Conservation (phyloP, 495 filamentous ascomycete species). For the Penicillium coffeae region DNA sequence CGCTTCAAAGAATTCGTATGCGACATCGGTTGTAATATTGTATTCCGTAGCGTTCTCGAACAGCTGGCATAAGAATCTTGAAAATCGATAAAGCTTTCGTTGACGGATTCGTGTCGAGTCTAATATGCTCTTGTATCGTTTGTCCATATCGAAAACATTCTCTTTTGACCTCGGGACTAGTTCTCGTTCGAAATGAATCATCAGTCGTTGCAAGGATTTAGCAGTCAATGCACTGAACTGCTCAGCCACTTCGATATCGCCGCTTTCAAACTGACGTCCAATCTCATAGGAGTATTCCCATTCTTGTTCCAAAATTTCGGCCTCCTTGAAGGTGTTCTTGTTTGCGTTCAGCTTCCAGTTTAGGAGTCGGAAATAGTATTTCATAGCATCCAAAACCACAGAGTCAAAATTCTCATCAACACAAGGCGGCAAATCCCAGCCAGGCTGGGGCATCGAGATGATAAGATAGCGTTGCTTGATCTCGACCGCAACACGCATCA, state of each 20-base stretch:
- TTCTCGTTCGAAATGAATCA: slow-evolving; percentile 86
- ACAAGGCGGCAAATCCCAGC: slow-evolving; percentile 93
- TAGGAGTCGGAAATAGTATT: slow-evolving; percentile 95
- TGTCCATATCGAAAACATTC: slow-evolving; percentile 84
- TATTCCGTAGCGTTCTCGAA: slow-evolving; percentile 97
- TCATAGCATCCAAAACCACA: slow-evolving; percentile 92
- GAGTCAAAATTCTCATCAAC: slow-evolving; percentile 95
- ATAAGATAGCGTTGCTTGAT: slow-evolving; percentile 87
- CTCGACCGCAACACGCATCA: slow-evolving; percentile 82
- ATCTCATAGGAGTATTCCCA: slow-evolving; percentile 96
- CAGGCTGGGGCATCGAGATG: slow-evolving; percentile 80
- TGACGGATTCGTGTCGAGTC: slow-evolving; percentile 96
- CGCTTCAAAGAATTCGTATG: slow-evolving; percentile 72
- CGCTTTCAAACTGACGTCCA: slow-evolving; percentile 79
- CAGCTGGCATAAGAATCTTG: slow-evolving; percentile 78
- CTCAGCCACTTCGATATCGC: slow-evolving; percentile 97
- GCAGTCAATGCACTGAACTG: slow-evolving; percentile 90
- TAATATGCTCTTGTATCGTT: slow-evolving; percentile 88
- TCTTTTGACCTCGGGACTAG: slow-evolving; percentile 78
- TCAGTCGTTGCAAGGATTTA: slow-evolving; percentile 83
- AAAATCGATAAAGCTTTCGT: slow-evolving; percentile 81
- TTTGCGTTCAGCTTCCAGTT: slow-evolving; percentile 97
- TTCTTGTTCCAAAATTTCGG: slow-evolving; percentile 93
- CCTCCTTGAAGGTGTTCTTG: slow-evolving; percentile 98
- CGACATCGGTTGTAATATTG: slow-evolving; percentile 62